Evolutionary conservation across 1,284 basidiomycete species (phyloP), one percentile per base, ranked within the genome.

Genomic region (Cutaneotrichosporon sp.): DNA sequence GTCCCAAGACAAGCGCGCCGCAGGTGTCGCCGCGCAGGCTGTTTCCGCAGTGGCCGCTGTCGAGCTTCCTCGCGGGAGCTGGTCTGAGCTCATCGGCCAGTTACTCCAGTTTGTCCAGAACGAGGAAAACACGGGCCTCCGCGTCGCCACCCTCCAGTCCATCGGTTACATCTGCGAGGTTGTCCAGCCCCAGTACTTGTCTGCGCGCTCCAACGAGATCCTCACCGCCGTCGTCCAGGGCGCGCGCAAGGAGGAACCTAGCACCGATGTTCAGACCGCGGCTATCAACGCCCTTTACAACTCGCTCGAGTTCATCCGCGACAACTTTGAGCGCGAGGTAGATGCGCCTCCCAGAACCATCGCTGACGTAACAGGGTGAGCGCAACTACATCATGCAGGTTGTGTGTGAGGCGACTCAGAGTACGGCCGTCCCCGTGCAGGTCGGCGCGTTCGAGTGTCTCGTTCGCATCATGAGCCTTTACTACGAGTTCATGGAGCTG

Each of bases 371-470:
- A 5, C 71, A 95, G 92, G 96, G 97, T 65, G 96, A 99, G 81
- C 88, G 96, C 61, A 99, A 98, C 83, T 99, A 97, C 83, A 99
- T 99, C 81, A 99, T 99, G 97, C 97, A 99, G 83, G 94, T 99
- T 58, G 92, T 99, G 31, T 99, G 96, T 78, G 97, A 99, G 79
- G 97, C 96, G 0, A 99, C 97, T 0, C 97, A 99, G 81, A 93
- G 88, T 70, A 68, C 85, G 2, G 81, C 88, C 5, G 86, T 90
- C 18, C 81, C 86, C 52, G 93, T 98, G 59, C 93, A 97, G 83
- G 89, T 95, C 26, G 91, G 88, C 46, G 90, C 95, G 1, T 99
- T 97, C 76, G 94, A 97, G 80, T 95, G 92, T 81, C 83, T 99
- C 18, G 97, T 99, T 55, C 87, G 89, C 73, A 96, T 98, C 77